Evolutionary conservation across 2,329 filamentous ascomycete genomes (phyloP).

Genomic region (Geosmithia flava): DNA sequence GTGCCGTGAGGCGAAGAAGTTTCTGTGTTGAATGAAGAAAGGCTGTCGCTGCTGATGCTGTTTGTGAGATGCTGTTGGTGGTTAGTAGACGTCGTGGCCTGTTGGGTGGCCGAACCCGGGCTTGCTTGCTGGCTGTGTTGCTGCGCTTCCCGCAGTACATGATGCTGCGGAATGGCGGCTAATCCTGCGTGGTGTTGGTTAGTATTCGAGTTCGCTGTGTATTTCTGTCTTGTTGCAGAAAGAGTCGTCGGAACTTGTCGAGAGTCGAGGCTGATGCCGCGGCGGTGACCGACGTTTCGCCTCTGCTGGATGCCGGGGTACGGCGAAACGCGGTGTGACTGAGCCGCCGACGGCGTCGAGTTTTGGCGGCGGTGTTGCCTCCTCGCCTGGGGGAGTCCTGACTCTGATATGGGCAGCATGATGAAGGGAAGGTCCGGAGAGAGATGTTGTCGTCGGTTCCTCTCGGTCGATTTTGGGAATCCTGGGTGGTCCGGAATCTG

Average conservation of each 20-base stretch:
- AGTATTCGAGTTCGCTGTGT: slow-evolving; percentile 38
- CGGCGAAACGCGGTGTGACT: slow-evolving; percentile 55
- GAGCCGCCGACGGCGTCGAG: slow-evolving; percentile 70
- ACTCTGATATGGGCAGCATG: slow-evolving; percentile 1
- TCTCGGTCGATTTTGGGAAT: slow-evolving; percentile 34
- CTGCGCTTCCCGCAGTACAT: slow-evolving; percentile 75
- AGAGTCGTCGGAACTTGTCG: slow-evolving; percentile 32
- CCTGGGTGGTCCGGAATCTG: slow-evolving; percentile 25
- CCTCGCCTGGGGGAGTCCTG: slow-evolving; percentile 45
- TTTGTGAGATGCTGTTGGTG: not conserved
- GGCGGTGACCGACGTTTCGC: slow-evolving; percentile 48
- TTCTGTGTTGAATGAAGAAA: not conserved
- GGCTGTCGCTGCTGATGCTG: not conserved
- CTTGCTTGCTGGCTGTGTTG: slow-evolving; percentile 67
- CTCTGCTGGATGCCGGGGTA: slow-evolving; percentile 41
- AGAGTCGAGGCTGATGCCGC: slow-evolving; percentile 76
- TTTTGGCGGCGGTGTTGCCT: slow-evolving; percentile 68
- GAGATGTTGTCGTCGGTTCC: slow-evolving; percentile 38
- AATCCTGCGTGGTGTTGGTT: slow-evolving; percentile 43
- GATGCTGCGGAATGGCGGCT: slow-evolving; percentile 52
- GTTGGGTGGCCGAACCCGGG: slow-evolving; percentile 42
- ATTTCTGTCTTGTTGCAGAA: slow-evolving; percentile 9
- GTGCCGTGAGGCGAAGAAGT: slow-evolving; percentile 34
- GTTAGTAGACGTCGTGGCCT: not conserved
- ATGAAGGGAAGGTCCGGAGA: slow-evolving; percentile 49